Base-by-base conservation (phyloP, 768 basidiomycete species). In the Tricholoma furcatifolium region DNA sequence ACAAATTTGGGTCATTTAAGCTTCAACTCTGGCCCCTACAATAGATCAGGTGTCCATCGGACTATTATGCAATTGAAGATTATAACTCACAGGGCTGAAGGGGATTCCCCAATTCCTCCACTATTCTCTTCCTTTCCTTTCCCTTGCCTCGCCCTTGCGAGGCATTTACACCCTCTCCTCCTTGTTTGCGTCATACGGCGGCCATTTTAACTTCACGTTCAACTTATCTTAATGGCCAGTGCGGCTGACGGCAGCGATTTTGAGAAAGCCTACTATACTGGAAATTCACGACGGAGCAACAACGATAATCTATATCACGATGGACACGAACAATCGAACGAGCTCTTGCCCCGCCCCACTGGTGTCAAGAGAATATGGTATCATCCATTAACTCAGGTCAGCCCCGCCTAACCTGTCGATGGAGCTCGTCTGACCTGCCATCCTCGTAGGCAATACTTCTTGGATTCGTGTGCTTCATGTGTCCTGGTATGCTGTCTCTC, bases 401-500 rank as follows among this genome's bases (percentile, higher is more conserved):
- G 61, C 58, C 32, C 24, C 20, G 36, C 47, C 20, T 34, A 21
- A 18, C 30, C 30, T n/a, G 6, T 40, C 39, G 30, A 48, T 30
- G 24, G n/a, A 5, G 40, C 3, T n/a, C 27, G 23, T 8, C 36
- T 8, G 15, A 53, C 45, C 20, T 45, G 41, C 30, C 44, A 18
- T 14, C 21, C 31, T 14, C 6, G 11, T 41, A 71, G 70, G 68
- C 83, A 34, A 59, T 66, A 41, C 65, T 86, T 60, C 70, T 87
- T 18, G 84, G 84, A 42, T 74, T 85, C 52, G 79, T 85, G 49
- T 82, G 81, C 43, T 76, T 77, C 63, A 75, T 76, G 75, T 66
- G 68, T 56, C 69, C 68, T 23, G 70, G 68, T 63, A 66, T 75
- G 64, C 79, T 77, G 20, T 18, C 57, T 23, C 18, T 7, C 34